Conservation (phyloP, 768 basidiomycete species). For the Tulasnella sp. region DNA sequence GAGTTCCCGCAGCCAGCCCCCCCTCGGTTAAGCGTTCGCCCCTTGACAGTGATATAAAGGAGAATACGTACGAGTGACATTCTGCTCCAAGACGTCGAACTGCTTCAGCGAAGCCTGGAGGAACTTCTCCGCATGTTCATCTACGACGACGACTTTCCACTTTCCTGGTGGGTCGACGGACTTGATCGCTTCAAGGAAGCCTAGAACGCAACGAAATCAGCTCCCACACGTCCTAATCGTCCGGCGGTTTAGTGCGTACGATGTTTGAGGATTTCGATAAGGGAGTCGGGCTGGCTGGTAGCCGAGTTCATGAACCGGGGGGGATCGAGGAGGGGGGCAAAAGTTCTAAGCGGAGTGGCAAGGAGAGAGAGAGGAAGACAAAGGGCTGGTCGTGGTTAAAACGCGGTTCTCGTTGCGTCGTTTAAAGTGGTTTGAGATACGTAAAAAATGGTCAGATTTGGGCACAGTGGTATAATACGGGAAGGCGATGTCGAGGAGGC, state of each 20-base stretch:
- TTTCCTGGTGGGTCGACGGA: conserved; percentile 77
- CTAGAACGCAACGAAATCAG: conserved; percentile 40
- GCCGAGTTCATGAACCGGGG: not conserved
- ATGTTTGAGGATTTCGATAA: conserved; percentile 29
- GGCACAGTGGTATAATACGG: not conserved
- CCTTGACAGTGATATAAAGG: not conserved
- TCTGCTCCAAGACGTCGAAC: conserved; percentile 92
- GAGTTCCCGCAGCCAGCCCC: not conserved
- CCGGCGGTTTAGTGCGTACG: conserved; percentile 16
- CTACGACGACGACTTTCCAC: conserved; percentile 99
- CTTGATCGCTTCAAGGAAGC: conserved; percentile 81
- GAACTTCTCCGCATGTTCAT: conserved; percentile 83
- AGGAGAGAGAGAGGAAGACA: not conserved
- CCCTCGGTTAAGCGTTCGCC: not conserved
- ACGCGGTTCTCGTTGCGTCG: not conserved
- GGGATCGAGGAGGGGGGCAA: not conserved
- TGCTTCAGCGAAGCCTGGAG: conserved; percentile 83
- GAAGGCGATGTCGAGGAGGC: conserved; percentile 6
- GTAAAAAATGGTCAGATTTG: conserved; percentile 11
- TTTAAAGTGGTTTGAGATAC: not conserved
- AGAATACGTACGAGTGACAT: conserved; percentile 83
- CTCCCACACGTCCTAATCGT: not conserved
- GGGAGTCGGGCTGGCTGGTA: conserved; percentile 21
- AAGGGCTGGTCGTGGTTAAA: not conserved
- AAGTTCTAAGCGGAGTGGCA: no score